Evolutionary conservation across 805 yeast species (phyloP).

Genomic region (Myxozyma melibiosi): DNA sequence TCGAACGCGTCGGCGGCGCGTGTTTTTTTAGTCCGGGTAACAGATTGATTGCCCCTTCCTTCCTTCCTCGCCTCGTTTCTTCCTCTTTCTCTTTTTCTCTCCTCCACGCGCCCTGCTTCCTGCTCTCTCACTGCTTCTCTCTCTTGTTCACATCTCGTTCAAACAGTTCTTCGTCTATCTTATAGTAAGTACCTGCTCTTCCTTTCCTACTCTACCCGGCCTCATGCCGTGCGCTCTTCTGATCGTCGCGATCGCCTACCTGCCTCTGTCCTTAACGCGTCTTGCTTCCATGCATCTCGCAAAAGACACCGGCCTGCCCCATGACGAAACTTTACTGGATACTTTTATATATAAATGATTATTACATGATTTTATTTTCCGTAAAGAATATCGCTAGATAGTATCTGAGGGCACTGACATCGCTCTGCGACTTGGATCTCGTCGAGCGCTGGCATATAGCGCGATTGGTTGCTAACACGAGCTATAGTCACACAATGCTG

Average conservation of each 20-base stretch:
- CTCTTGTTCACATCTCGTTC: not conserved
- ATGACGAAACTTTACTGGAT: slow-evolving; percentile 20
- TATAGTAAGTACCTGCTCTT: not conserved
- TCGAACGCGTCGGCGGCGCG: not conserved
- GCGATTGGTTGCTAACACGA: not conserved
- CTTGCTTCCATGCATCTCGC: not conserved
- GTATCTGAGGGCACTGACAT: slow-evolving; percentile 28
- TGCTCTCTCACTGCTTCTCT: not conserved
- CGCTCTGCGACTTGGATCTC: not conserved
- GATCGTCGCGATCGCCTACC: not conserved
- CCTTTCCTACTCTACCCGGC: too few species aligned
- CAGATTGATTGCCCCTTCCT: not conserved
- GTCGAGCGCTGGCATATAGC: too few species aligned
- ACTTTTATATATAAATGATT: slow-evolving; percentile 5
- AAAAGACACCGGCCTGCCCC: not conserved
- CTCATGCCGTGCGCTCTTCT: not conserved
- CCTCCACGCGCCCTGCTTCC: not conserved
- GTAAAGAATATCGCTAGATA: slow-evolving; percentile 27
- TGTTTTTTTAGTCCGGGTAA: not conserved
- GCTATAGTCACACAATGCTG: slow-evolving; percentile 59
- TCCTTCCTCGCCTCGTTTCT: not conserved
- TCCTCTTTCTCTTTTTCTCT: not conserved
- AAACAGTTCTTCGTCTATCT: not conserved
- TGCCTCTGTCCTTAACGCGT: not conserved
- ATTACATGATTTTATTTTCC: slow-evolving; percentile 6